Conservation (phyloP, 306 rosid species). For the Vicia faba region DNA sequence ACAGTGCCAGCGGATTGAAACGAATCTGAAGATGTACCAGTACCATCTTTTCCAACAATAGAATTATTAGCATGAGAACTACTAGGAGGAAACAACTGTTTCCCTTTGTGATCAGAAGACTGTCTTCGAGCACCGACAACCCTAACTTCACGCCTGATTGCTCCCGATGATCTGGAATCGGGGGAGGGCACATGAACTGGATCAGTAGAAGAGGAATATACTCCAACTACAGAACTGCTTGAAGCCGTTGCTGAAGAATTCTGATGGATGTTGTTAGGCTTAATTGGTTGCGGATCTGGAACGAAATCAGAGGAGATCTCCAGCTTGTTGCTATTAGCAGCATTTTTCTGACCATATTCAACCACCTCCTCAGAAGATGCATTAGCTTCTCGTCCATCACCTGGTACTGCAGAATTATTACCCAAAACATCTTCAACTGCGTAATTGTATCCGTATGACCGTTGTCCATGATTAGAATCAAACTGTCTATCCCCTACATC, state of each 20-base stretch:
- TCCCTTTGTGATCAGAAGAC: constrained; percentile 58
- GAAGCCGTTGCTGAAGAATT: constrained; percentile 53
- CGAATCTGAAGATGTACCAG: constrained; percentile 63
- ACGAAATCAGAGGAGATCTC: no score
- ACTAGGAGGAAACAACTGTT: constrained; percentile 58
- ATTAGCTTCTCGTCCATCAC: no score
- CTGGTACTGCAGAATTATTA: no score
- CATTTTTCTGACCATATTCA: no score
- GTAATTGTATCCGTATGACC: constrained; percentile 46
- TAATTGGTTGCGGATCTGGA: constrained; percentile 51
- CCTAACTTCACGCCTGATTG: constrained; percentile 96
- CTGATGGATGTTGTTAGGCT: constrained; percentile 53
- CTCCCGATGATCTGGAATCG: constrained; percentile 89
- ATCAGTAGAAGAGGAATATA: constrained; percentile 94
- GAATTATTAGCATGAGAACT: constrained; percentile 60
- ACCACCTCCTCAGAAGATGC: no score
- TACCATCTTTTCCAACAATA: constrained; percentile 59
- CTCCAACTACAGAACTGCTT: constrained; percentile 75
- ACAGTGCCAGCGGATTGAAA: constrained; percentile 57
- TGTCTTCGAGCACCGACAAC: constrained; percentile 83
- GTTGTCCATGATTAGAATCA: constrained; percentile 54
- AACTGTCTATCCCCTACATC: constrained; percentile 53
- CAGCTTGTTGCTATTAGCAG: no score
- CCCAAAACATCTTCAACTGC: constrained; percentile 49
- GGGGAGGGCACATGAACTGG: constrained; percentile 99